Base-by-base conservation (phyloP, 495 filamentous ascomycete species). In the Chaetomium fimeti region DNA sequence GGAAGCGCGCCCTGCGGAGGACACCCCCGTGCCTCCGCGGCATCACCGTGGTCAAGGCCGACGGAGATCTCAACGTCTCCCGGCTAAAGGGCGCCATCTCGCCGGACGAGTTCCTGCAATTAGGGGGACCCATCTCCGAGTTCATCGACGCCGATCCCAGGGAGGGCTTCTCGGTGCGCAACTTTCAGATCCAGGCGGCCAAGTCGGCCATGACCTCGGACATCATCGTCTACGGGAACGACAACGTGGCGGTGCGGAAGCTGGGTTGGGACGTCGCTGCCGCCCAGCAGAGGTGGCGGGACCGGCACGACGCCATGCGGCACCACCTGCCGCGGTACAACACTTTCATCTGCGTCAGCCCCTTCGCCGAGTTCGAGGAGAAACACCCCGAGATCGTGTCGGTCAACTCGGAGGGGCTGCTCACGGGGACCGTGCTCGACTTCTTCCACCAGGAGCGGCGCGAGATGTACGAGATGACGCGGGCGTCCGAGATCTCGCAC, bases 181-280 rank as follows among this genome's bases (percentile, higher is more conserved):
- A 98, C 75, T 98, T 98, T 69, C 94, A 98, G 70, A 97, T 98
- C 49, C 94, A 98, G 71, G 86, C 91, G 2, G 90, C 89, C 45
- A 98, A 98, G 73, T 79, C 90, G 70, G 92, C 93, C 36, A 87
- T 89, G 64, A 82, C 96, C 27, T 94, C 91, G 5, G 94, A 98
- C 72, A 90, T 98, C 66, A 82, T 98, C 18, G 83, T 98, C 15
- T 98, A 98, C 75, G 90, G 90, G 9, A 89, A 92, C 61, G 84
- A 90, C 64, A 78, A 80, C 40, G 79, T 77, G 5, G 83, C 88
- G 18, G 81, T 93, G 9, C 76, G 87, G 22, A 82, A 82, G 56
- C 71, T 92, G 40, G 94, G 88, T 2, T 87, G 84, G 76, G 83
- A 86, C 56, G 83, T 97, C 43, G 86, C 90, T 2, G 73, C 79